Percentiles rank a stretch among this genome's conserved stretches.
Evolutionary conservation across 1,284 basidiomycete genomes (phyloP).

Genomic region (Caloboletus inedulis): DNA sequence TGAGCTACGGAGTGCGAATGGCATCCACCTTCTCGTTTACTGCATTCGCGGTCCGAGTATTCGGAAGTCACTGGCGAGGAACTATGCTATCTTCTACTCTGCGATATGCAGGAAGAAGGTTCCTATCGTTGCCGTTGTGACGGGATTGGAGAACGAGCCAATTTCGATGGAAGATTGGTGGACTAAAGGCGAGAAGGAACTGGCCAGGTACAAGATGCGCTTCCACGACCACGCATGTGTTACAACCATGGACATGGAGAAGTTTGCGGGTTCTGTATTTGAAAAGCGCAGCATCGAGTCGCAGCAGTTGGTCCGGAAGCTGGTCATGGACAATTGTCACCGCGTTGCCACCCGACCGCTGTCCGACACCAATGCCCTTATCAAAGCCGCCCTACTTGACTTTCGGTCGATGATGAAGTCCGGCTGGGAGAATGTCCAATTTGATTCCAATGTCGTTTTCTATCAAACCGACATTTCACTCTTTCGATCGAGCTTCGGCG

Average conservation of each 20-base stretch:
- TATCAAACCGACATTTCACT: conserved; percentile 19
- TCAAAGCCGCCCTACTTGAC: conserved; percentile 26
- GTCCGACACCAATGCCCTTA: conserved; percentile 22
- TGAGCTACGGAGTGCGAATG: conserved; percentile 25
- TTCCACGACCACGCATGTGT: conserved; percentile 34
- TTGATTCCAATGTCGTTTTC: conserved; percentile 20
- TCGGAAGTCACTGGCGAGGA: conserved; percentile 25
- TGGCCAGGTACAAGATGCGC: conserved; percentile 26
- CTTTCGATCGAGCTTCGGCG: conserved; percentile 19
- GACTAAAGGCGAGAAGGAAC: conserved; percentile 26
- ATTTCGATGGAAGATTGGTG: conserved; percentile 36
- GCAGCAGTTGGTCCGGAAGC: conserved; percentile 17
- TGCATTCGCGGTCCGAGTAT: conserved; percentile 33
- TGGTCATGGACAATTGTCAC: conserved; percentile 23
- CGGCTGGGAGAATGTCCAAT: conserved; percentile 27
- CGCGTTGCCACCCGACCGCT: conserved; percentile 9
- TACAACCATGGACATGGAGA: conserved; percentile 30
- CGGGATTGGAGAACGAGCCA: conserved; percentile 31
- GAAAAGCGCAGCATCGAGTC: conserved; percentile 19
- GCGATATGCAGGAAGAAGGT: conserved; percentile 31
- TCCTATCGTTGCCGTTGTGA: conserved; percentile 33
- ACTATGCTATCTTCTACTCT: conserved; percentile 33
- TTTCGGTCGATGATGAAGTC: conserved; percentile 27
- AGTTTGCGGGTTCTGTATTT: conserved; percentile 16
- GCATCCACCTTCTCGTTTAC: conserved; percentile 34